A percentile compares a stretch with the other conserved stretches of the same genome.
Conservation (phyloP, 768 basidiomycete genomes). For the Clitopilus passeckerianus region DNA sequence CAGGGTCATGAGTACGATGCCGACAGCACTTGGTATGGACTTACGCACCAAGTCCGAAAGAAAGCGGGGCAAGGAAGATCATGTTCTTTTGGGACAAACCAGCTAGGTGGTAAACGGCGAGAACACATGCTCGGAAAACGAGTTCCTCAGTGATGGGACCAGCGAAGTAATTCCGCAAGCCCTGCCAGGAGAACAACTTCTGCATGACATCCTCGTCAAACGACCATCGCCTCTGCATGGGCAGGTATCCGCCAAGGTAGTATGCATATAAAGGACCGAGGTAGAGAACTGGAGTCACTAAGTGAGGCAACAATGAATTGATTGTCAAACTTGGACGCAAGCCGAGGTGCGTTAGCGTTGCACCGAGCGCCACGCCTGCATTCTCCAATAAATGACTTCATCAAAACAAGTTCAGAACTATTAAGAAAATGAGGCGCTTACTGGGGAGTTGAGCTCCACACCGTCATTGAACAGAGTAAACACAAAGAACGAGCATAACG, state of each 20-base stretch:
- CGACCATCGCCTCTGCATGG: constrained; percentile 49
- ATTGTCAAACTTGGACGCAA: constrained; percentile 15
- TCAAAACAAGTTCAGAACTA: background rate
- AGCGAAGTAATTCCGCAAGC: constrained; percentile 70
- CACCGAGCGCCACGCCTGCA: constrained; percentile 15
- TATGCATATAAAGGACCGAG: constrained; percentile 69
- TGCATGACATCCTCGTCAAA: constrained; percentile 32
- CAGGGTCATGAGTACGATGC: background rate
- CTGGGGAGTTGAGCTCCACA: constrained; percentile 8
- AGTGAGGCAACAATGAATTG: constrained; percentile 35
- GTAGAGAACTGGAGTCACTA: constrained; percentile 72
- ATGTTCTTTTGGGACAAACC: constrained; percentile 50
- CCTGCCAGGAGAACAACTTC: constrained; percentile 46
- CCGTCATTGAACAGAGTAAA: constrained; percentile 29
- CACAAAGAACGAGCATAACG: constrained; percentile 50
- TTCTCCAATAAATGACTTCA: constrained; percentile 5
- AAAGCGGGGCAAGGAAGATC: constrained; percentile 78
- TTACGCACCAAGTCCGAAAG: constrained; percentile 80
- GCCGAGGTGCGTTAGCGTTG: constrained; percentile 38
- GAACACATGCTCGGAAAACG: constrained; percentile 83
- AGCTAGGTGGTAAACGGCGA: constrained; percentile 68
- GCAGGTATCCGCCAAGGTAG: constrained; percentile 42
- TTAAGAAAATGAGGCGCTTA: background rate
- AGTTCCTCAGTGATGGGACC: constrained; percentile 91
- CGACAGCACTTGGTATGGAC: background rate